Percentiles rank a stretch among this genome's conserved stretches.
Evolutionary conservation across 345 rosid species (phyloP).

Genomic region (Lagerstroemia speciosa): DNA sequence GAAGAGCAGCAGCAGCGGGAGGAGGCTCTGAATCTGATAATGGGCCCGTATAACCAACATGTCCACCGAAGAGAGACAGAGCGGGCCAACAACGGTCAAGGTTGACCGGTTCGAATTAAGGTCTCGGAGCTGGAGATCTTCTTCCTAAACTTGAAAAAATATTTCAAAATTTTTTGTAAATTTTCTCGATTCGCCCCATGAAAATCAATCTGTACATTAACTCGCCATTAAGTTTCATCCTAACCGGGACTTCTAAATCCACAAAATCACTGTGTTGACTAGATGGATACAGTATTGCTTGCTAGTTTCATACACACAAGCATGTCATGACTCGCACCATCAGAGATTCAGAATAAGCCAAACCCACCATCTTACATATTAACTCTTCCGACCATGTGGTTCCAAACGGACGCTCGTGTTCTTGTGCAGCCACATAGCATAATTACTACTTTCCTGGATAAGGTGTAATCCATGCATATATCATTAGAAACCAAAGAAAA

Average conservation of each 20-base stretch:
- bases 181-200: too few relatives aligned
- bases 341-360: background rate
- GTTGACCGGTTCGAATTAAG: conserved; percentile 59
- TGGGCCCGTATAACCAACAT: background rate
- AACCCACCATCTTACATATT: background rate
- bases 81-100: conserved; percentile 36
- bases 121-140: too few relatives aligned
- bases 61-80: background rate
- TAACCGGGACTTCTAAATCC: conserved; percentile 36
- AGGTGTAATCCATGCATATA: background rate
- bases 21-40: background rate
- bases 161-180: too few relatives aligned
- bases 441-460: background rate
- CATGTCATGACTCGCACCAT: background rate
- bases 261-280: background rate
- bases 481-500: background rate
- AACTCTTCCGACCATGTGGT: background rate
- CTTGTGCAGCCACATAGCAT: background rate
- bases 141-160: too few relatives aligned
- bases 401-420: background rate
- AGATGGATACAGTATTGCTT: background rate
- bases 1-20: background rate
- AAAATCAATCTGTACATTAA: too few relatives aligned
- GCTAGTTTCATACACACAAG: background rate
- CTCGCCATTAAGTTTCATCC: conserved; percentile 22